Evolutionary conservation across 768 basidiomycete genomes (phyloP), one percentile per base, ranked within the genome.

Genomic region (Kwoniella mangroviensis): DNA sequence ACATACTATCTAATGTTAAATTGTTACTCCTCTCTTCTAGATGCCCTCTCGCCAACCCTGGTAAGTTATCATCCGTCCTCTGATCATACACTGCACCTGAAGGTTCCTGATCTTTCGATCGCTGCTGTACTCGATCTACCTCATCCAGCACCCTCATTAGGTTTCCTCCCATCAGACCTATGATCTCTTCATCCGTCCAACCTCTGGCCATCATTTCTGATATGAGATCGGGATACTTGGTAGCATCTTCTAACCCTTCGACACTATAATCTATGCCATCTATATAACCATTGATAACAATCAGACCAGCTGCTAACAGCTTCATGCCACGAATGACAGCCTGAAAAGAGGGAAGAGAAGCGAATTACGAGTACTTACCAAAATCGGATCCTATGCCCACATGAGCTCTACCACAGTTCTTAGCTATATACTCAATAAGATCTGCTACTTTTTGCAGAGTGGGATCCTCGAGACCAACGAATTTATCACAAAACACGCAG

Each of bases 321-420:
- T 34, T 34, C 34, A 34, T 34, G 34, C 34, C 34, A 34, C 34
- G 34, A 34, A 34, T 34, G 34, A 34, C 9, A 34, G 34, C 34
- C 34, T 34, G 34, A 7, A 4, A 34, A 34, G 34, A 34, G 34
- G 34, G 34, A 34, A 34, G 34, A 34, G 34, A 34, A 34, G 34
- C 34, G 0, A 34, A 34, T 34, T 34, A 34, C 34, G 28, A 19
- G n/a, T 24, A 62, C 60, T 62, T 10, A 62, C 60, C 75, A 57
- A 75, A 75, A 52, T 75, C 75, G 4, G 66, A 68, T 6, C 56
- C 72, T 9, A 75, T 54, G 2, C 75, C 75, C 3, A 75, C 75
- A 56, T 75, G 69, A 10, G 43, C 57, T 26, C 53, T 73, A 6
- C 74, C 72, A 49, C 42, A 42, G 10, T 34, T 65, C 10, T 52